A percentile compares a stretch with the other conserved stretches of the same genome.
Evolutionary conservation across 805 yeast genomes (phyloP).

Genomic region (Yarrowia alimentaria): DNA sequence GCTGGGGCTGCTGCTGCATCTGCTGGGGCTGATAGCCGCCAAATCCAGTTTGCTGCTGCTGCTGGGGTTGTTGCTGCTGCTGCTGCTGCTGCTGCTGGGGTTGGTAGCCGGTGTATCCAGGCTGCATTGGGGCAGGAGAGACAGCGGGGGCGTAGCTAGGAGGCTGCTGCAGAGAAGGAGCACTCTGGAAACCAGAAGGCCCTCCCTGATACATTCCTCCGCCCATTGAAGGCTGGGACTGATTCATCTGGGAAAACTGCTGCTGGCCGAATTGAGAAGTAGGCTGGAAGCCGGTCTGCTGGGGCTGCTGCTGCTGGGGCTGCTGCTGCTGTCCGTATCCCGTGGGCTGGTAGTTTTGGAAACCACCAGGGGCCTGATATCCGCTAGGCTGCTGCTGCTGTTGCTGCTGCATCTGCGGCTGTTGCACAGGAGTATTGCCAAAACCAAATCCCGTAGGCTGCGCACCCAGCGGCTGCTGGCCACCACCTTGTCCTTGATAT

Average conservation of each 20-base stretch:
- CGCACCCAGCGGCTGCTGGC: conserved; percentile 28
- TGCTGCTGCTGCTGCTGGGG: conserved; percentile 3
- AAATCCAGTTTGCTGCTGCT: conserved; percentile 15
- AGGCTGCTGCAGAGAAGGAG: conserved; percentile 28
- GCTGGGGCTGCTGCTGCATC: conserved; percentile 8
- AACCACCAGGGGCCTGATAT: conserved; percentile 22
- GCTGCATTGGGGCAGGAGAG: too few species aligned
- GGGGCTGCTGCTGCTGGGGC: conserved; percentile 10
- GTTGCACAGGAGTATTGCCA: conserved; percentile 23
- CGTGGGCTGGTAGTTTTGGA: conserved; percentile 28
- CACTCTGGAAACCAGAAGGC: conserved; percentile 26
- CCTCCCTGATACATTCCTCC: conserved; percentile 27
- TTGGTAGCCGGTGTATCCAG: conserved; percentile 4
- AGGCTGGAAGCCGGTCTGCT: conserved; percentile 32
- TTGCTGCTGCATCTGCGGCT: conserved; percentile 25
- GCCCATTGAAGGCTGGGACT: conserved; percentile 28
- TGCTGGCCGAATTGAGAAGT: conserved; percentile 32
- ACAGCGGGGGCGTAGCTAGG: too few species aligned
- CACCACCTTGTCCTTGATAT: conserved; percentile 28
- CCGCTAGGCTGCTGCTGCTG: conserved; percentile 12
- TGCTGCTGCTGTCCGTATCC: conserved; percentile 28
- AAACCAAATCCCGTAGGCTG: conserved; percentile 31
- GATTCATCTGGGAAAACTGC: too few species aligned
- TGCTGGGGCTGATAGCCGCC: conserved; percentile 9
- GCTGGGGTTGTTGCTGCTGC: conserved; percentile 1